phyloP scores from a whole-genome alignment of 352 stramenopile species.

The Pythium scleroteichum region DNA sequence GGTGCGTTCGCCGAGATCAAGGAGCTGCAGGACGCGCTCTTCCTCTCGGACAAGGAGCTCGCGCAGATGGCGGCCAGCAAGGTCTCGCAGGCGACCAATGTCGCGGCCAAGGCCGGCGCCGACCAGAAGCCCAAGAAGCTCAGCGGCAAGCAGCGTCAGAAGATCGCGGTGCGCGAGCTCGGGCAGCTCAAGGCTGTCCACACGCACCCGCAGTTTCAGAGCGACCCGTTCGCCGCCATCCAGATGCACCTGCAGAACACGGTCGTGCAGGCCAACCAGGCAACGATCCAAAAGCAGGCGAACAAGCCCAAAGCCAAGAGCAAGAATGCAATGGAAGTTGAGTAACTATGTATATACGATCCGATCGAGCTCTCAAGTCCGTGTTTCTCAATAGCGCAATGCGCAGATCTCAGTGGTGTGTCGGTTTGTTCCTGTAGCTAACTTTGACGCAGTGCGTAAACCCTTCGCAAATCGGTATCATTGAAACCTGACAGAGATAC shows the following conservation, averaged over 20 bases:
- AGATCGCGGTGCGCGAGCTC: slow-evolving; percentile 79
- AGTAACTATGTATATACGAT: slow-evolving; percentile 22
- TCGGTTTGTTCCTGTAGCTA: no score
- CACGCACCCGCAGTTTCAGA: slow-evolving; percentile 78
- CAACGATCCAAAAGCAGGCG: slow-evolving; percentile 34
- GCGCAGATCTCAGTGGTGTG: slow-evolving; percentile 91
- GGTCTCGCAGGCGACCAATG: slow-evolving; percentile 32
- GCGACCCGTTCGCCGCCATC: slow-evolving; percentile 83
- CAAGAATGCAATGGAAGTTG: slow-evolving; percentile 30
- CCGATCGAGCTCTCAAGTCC: slow-evolving; percentile 40
- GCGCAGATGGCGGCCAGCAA: slow-evolving; percentile 23
- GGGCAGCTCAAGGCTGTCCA: slow-evolving; percentile 85
- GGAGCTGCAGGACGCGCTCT: slow-evolving; percentile 72
- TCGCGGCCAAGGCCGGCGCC: slow-evolving; percentile 19
- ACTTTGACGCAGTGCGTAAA: no score
- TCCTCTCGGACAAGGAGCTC: slow-evolving; percentile 50
- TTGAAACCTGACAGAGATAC: no score
- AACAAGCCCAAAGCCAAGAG: slow-evolving; percentile 15
- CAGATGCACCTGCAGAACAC: slow-evolving; percentile 87
- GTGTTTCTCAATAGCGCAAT: slow-evolving; percentile 95
- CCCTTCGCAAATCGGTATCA: no score
- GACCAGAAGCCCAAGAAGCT: slow-evolving; percentile 43
- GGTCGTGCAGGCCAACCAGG: slow-evolving; percentile 78
- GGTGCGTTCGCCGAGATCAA: slow-evolving; percentile 74
- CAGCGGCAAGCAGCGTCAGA: slow-evolving; percentile 83